Conservation (phyloP, 352 stramenopile genomes). For the Pythium apleroticum region DNA sequence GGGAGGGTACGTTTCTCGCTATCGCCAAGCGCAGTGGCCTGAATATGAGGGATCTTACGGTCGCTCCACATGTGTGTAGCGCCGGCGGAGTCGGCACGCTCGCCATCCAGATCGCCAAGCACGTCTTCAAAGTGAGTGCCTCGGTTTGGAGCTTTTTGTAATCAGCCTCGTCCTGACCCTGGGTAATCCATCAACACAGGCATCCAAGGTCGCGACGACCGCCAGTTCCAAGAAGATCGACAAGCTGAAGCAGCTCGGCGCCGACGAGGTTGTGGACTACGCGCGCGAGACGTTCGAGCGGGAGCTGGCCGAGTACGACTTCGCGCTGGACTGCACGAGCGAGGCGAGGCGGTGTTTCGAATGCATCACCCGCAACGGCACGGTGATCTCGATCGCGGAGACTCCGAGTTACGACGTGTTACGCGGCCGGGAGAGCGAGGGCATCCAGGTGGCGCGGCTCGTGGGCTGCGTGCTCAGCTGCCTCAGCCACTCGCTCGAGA, state of each 20-base stretch:
- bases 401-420: conserved; percentile 49
- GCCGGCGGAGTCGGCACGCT: conserved; percentile 69
- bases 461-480: conserved; percentile 54
- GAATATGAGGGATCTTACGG: too few species aligned
- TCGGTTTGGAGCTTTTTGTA: neutral
- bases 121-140: conserved; percentile 61
- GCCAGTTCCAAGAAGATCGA: conserved; percentile 66
- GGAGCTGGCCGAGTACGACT: conserved; percentile 72
- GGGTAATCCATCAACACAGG: conserved; percentile 8
- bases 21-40: neutral
- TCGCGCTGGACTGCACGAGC: conserved; percentile 71
- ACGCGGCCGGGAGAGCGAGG: conserved; percentile 29
- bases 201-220: conserved; percentile 67
- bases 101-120: conserved; percentile 75
- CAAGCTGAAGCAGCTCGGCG: conserved; percentile 60
- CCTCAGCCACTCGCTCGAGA: conserved; percentile 55
- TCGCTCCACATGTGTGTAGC: too few species aligned
- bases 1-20: conserved; percentile 37
- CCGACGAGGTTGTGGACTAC: conserved; percentile 76
- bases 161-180: neutral
- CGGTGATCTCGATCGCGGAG: conserved; percentile 62
- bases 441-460: conserved; percentile 46
- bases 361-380: conserved; percentile 50
- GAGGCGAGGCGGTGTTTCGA: conserved; percentile 68
- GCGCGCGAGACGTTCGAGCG: conserved; percentile 60